Base-by-base conservation (phyloP, 2,329 filamentous ascomycete species). In the Raffaelea albimanens region DNA sequence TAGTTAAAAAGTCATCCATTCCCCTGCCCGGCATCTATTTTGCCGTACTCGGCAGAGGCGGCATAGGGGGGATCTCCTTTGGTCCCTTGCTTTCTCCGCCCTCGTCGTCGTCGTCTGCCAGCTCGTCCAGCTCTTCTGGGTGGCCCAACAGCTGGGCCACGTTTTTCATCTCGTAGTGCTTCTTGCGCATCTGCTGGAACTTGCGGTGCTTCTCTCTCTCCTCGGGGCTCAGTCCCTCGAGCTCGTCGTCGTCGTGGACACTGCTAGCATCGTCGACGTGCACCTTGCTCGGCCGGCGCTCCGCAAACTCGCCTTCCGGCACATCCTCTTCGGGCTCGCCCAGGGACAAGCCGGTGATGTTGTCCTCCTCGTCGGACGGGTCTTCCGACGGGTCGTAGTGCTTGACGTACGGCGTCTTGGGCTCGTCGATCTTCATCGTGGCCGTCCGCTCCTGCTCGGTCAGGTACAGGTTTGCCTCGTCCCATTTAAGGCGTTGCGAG, bases 361-460 rank as follows among this genome's bases (percentile, higher is more conserved):
- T 82, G 48, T 85, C 75, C 4, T 84, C 81, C 59, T 95, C 83
- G 53, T 93, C 87, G 31, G 83, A 85, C 45, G 88, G 87, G 54
- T 97, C 91, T 60, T 96, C 88, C 39, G 81, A 65, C 4, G 90
- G 89, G 61, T 97, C 87, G 66, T 96, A 96, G 60, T 89, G 87
- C 61, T 84, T 85, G 33, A 88, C 93, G 63, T 91, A 98, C 4
- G 93, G 93, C 8, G 93, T 98, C 75, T 98, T 98, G 52, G 93
- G 93, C 70, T 98, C 93, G 56, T 89, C 87, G 55, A 98, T 98
- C 75, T 97, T 98, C 93, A 98, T 98, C 50, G 90, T 96, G 52
- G 85, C 84, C 50, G 83, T 88, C 67, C 87, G 90, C 67, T 97
- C 88, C 67, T 97, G 91, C 69, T 98, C 93, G 8, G 93, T 93